Evolutionary conservation across 78 protist species (phyloP), one percentile per base, ranked within the genome.

Genomic region (Dictyostelium brefeldianum): DNA sequence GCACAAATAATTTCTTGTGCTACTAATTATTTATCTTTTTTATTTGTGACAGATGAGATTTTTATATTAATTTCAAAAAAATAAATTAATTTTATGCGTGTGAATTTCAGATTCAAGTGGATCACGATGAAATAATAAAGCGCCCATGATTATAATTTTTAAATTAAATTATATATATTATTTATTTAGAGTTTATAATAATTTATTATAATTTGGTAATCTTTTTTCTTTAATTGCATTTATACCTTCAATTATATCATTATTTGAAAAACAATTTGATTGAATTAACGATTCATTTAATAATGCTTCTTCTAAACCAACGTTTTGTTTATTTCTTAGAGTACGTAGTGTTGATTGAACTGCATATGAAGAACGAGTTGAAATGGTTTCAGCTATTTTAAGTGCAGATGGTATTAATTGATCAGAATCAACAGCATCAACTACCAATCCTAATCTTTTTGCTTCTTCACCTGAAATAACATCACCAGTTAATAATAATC

Each of bases 401-500:
- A 78, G 17, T 11, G 77, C 73, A 2, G 22, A 2, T 43, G 82
- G 90, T 41, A 70, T 14, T 4, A 70, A n/a, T 12, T 78, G 25
- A 5, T 79, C 78, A 14, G n/a, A 80, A 15, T 80, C 83, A 3
- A 29, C 77, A 12, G 48, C 29, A 53, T 70, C 77, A 6, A 80
- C 54, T 15, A 62, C 96, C 17, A 94, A 29, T 22, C 90, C 96
- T 36, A 89, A 64, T 56, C 47, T 27, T 22, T 79, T 75, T 15
- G 96, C 90, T 53, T 94, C 94, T 6, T 89, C 91, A 62, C 91
- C 94, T 36, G 20, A 9, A 1, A 95, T 31, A 20, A 89, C 74
- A 50, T 89, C 97, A 54, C 92, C 94, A 18, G 92, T 83, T 18
- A 89, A 59, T 43, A 95, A 5, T n/a, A n/a, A n/a, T n/a, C n/a